Percentiles rank a stretch among this genome's conserved stretches.
These are phyloP conservation scores for Morella rubra DNA, from an alignment of 306 rosid species.

Conservation along the genomic window DNA sequence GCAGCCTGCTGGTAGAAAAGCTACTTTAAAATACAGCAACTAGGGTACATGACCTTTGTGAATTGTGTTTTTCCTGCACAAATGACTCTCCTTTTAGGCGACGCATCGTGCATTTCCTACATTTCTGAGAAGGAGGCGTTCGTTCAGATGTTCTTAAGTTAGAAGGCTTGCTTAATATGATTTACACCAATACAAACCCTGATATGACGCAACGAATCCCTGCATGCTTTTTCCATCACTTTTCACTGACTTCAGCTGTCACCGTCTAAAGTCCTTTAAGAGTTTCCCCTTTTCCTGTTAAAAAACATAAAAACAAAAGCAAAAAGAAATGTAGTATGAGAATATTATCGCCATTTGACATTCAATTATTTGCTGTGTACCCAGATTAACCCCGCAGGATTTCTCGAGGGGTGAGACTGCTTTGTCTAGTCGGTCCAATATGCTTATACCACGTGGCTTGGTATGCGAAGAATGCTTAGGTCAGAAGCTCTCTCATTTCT, in stretches of 20 bases:
- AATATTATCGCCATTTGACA: no score
- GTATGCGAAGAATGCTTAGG: not conserved
- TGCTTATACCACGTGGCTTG: not conserved
- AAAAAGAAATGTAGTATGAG: not conserved
- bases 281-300: not conserved
- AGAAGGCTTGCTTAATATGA: no score
- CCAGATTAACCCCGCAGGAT: not conserved
- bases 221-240: constrained; percentile 1
- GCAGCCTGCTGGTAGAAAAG: no score
- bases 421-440: not conserved
- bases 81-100: no score
- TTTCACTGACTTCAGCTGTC: constrained; percentile 15
- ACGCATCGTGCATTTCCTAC: no score
- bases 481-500: constrained; percentile 5
- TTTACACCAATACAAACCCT: not conserved
- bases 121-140: no score
- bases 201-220: not conserved
- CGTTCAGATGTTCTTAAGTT: no score
- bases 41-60: no score
- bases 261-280: constrained; percentile 14
- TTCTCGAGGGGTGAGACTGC: not conserved
- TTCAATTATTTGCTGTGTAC: not conserved
- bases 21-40: no score
- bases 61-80: no score
- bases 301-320: not conserved